Evolutionary conservation across 441 rosid species (phyloP).

Genomic region (Theobroma grandiflorum): DNA sequence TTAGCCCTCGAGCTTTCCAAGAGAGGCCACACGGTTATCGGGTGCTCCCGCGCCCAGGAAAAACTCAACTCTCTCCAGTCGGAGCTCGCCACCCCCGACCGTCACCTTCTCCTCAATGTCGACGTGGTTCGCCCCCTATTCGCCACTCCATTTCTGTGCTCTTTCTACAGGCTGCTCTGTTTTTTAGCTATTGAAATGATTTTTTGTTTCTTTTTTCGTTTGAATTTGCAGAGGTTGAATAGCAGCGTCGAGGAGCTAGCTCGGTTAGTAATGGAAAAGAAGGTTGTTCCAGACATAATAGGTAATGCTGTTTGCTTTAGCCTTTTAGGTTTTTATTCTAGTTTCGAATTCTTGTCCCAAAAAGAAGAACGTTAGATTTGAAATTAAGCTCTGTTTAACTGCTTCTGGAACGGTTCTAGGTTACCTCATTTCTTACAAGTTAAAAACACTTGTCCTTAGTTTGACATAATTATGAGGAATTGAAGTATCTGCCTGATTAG

Average conservation of each 20-base stretch:
- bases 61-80: slow-evolving; percentile 73
- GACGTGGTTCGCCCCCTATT: slow-evolving; percentile 63
- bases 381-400: background rate
- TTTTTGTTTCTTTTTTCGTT: background rate
- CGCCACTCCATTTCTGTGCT: background rate
- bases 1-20: slow-evolving; percentile 81
- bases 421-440: too few relatives aligned
- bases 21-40: slow-evolving; percentile 84
- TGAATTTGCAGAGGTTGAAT: slow-evolving; percentile 60
- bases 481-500: background rate
- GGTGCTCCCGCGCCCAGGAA: slow-evolving; percentile 87
- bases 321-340: background rate
- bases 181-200: background rate
- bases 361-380: background rate
- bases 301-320: slow-evolving; percentile 44
- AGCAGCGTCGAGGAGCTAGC: slow-evolving; percentile 83
- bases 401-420: background rate
- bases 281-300: slow-evolving; percentile 86
- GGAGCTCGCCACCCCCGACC: slow-evolving; percentile 54
- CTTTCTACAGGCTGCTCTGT: background rate
- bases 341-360: background rate
- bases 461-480: background rate
- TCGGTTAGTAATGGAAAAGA: slow-evolving; percentile 73
- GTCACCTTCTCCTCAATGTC: slow-evolving; percentile 73
- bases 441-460: too few relatives aligned